Evolutionary conservation across 2,329 filamentous ascomycete genomes (phyloP).

Genomic region (Capronia americana): DNA sequence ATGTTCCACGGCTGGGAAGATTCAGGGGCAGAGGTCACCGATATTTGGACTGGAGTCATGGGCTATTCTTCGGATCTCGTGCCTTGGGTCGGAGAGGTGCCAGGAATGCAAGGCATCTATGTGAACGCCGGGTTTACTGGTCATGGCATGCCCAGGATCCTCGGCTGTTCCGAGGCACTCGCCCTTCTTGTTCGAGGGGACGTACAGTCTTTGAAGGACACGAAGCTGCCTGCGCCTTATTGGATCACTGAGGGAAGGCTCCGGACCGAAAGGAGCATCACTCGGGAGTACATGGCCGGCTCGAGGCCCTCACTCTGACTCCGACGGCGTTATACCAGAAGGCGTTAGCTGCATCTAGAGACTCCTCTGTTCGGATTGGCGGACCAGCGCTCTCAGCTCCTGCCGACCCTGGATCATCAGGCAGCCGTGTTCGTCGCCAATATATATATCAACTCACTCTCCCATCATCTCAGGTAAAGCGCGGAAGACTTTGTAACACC

Average conservation of each 20-base stretch:
- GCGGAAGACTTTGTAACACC: not conserved
- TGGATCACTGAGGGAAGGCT: slow-evolving; percentile 44
- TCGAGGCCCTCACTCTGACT: slow-evolving; percentile 24
- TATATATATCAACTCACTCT: not conserved
- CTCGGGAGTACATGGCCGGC: slow-evolving; percentile 34
- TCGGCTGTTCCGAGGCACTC: slow-evolving; percentile 63
- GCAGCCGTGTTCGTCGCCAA: not conserved
- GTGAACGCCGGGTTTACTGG: slow-evolving; percentile 68
- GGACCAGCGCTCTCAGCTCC: not conserved
- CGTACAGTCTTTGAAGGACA: slow-evolving; percentile 39
- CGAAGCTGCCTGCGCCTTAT: slow-evolving; percentile 45
- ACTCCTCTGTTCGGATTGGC: not conserved
- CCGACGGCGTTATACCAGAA: not conserved
- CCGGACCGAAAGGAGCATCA: slow-evolving; percentile 26
- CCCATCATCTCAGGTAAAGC: not conserved
- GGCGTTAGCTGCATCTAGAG: not conserved
- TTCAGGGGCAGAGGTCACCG: slow-evolving; percentile 42
- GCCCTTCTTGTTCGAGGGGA: slow-evolving; percentile 39
- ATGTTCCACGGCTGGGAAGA: slow-evolving; percentile 49
- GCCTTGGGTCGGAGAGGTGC: slow-evolving; percentile 60
- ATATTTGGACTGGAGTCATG: slow-evolving; percentile 58
- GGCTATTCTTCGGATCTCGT: slow-evolving; percentile 58
- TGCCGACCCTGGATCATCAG: not conserved
- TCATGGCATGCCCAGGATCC: slow-evolving; percentile 70
- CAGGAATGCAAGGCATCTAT: slow-evolving; percentile 57